Base-by-base conservation (phyloP, 495 filamentous ascomycete species). In the Jackrogersella minutella region DNA sequence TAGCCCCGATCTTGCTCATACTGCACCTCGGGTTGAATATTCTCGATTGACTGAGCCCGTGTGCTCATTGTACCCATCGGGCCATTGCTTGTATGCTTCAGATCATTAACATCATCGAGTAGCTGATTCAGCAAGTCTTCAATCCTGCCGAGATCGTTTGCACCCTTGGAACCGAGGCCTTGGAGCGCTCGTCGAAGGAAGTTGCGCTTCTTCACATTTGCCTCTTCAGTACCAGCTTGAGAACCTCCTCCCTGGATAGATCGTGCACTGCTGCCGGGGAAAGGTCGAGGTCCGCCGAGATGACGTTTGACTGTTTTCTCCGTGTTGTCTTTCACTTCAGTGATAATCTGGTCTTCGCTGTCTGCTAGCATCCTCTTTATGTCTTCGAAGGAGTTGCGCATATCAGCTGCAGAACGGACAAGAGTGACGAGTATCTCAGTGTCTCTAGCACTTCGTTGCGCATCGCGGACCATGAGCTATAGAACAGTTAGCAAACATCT, bases 401-500 rank as follows among this genome's bases (percentile, higher is more conserved):
- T 97, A 72, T 99, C 95, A 9, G 96, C 92, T 13, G 96, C 93
- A 64, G 92, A 93, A 51, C 93, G 87, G 46, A 98, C 95, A 36
- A 99, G 84, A 2, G 95, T 97, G 49, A 98, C 90, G 28, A 99
- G 78, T 53, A 99, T 97, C 78, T 98, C 95, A 1, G 95, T 99
- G 70, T 99, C 95, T 36, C 94, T 85, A 44, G 95, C 95, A 78
- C 96, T 97, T 31, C 95, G 91, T 79, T 97, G 94, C 39, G 93
- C 94, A 81, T 99, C 95, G 10, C 95, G 89, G 64, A 97, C 96
- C 73, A 95, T 98, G 62, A 99, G 89, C 85, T 93, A 54, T 30
- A 69, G 62, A 87, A 76, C 53, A 74, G 34, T 73, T 60, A 59
- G 58, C 9, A 36, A 28, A 50, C 24, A 8, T 28, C 14, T 2